These are phyloP conservation scores for Stagonosporopsis cucurbitacearum DNA, from an alignment of 2,329 filamentous ascomycete species.

Conservation along the genomic window DNA sequence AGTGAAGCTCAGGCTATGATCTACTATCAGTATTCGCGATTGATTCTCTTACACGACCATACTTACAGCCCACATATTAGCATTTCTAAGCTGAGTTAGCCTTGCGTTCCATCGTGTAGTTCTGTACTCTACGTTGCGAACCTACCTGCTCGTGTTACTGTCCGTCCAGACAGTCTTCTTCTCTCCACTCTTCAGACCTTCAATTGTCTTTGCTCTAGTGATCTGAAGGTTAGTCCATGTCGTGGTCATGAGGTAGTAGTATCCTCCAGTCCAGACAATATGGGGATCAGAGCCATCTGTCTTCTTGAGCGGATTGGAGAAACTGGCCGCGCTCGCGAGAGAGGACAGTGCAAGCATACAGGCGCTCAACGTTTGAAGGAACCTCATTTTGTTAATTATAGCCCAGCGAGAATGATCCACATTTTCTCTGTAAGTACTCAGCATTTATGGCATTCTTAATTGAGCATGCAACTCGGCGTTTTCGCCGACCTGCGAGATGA, in stretches of 20 bases:
- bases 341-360: conserved; percentile 26
- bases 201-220: conserved; percentile 61
- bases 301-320: conserved; percentile 60
- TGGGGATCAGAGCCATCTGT: conserved; percentile 61
- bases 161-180: conserved; percentile 61
- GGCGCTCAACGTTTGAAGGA: conserved; percentile 20
- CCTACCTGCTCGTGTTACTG: conserved; percentile 46
- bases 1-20: conserved; percentile 58
- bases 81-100: conserved; percentile 46
- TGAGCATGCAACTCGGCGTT: conserved; percentile 1
- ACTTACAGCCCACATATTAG: conserved; percentile 58
- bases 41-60: neutral
- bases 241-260: conserved; percentile 65
- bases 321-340: conserved; percentile 47
- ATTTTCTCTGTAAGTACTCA: neutral
- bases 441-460: neutral
- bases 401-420: neutral
- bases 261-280: conserved; percentile 60
- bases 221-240: conserved; percentile 64
- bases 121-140: conserved; percentile 19
- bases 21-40: neutral
- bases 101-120: conserved; percentile 42
- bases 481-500: conserved; percentile 6
- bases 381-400: conserved; percentile 19
- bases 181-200: conserved; percentile 61